Evolutionary conservation across 495 filamentous ascomycete genomes (phyloP).

Genomic region (Trichoderma gamsii): DNA sequence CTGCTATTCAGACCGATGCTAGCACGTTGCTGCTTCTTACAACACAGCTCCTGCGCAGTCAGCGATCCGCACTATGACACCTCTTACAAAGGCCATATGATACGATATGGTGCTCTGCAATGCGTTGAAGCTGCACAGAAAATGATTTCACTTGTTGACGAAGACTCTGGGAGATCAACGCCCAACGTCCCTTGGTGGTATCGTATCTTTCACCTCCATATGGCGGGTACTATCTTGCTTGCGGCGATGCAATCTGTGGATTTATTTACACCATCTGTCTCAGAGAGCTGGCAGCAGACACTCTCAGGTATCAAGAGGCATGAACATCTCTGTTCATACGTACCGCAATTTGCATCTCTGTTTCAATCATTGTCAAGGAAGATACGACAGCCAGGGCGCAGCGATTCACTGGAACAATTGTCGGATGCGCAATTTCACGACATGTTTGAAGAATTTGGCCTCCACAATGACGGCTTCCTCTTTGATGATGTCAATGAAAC

Average conservation of each 20-base stretch:
- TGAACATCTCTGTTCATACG: neutral
- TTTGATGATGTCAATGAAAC: constrained; percentile 16
- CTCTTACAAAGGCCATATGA: neutral
- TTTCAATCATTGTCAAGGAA: neutral
- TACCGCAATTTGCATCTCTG: neutral
- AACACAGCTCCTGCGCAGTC: neutral
- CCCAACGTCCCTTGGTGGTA: neutral
- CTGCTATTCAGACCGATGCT: neutral
- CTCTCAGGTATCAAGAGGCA: neutral
- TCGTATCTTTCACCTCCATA: neutral
- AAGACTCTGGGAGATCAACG: neutral
- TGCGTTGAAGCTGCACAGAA: neutral
- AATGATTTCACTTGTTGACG: neutral
- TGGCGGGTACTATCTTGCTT: neutral
- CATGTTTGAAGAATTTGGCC: neutral
- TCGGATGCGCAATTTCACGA: constrained; percentile 3
- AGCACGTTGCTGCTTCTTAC: neutral
- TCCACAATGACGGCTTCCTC: neutral
- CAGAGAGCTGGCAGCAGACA: neutral
- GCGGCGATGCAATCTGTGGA: neutral
- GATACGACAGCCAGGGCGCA: neutral
- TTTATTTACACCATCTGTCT: neutral
- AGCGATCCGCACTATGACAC: neutral
- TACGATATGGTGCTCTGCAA: neutral
- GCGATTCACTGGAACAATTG: neutral